phyloP scores from a whole-genome alignment of 441 rosid species.

The Corymbia calophylla region DNA sequence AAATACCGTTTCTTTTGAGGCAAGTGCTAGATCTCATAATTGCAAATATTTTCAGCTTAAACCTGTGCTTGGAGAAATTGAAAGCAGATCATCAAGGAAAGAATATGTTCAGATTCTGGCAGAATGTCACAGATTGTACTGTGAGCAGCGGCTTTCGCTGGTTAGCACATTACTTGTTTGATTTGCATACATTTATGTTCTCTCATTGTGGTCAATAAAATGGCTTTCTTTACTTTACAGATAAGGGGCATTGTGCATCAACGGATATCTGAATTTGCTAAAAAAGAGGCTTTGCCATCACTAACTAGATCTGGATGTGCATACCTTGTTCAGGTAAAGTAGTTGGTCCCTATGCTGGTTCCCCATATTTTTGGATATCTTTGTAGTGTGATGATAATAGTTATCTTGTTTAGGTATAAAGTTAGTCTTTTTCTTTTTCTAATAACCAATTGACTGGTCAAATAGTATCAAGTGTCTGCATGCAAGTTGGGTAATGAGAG shows the following conservation, averaged over 20 bases:
- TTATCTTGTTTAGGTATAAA: not conserved
- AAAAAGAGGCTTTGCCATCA: conserved; percentile 88
- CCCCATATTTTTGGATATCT: not conserved
- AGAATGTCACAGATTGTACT: conserved; percentile 90
- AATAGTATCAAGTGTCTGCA: not conserved
- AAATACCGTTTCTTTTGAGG: not conserved
- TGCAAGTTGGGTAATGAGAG: not conserved
- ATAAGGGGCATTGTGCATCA: conserved; percentile 87
- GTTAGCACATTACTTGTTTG: conserved; percentile 36
- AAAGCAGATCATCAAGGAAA: conserved; percentile 89
- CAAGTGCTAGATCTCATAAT: not conserved
- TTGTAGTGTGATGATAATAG: not conserved
- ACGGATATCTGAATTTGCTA: conserved; percentile 85
- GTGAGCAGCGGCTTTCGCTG: conserved; percentile 92
- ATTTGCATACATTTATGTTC: not conserved
- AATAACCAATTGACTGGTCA: not conserved
- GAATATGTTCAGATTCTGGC: conserved; percentile 80
- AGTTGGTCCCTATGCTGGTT: not conserved
- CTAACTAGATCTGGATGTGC: conserved; percentile 98
- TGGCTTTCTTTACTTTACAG: conserved; percentile 28
- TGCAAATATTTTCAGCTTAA: conserved; percentile 60
- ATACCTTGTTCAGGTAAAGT: conserved; percentile 83
- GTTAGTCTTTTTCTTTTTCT: not conserved
- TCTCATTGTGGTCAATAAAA: conserved; percentile 1
- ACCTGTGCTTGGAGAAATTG: conserved; percentile 84